Evolutionary conservation across 2,329 filamentous ascomycete species (phyloP), one percentile per base, ranked within the genome.

Genomic region (Rugonectria rugulosa): DNA sequence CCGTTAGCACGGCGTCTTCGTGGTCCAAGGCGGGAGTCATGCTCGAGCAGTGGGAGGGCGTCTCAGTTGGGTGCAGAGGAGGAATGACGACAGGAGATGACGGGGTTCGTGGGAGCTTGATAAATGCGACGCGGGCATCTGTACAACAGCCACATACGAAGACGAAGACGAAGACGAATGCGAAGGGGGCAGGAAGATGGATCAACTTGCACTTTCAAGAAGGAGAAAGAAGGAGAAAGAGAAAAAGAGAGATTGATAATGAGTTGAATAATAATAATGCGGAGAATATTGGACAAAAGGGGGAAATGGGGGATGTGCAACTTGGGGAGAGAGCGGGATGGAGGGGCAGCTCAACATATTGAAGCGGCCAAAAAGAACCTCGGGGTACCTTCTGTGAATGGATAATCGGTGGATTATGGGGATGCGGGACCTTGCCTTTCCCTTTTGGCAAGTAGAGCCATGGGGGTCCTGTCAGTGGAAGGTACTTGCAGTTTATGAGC

Each of bases 1-100:
- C 32, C 45, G 41, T 41, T 17, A 14, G 41, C 17, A 41, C 46
- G 26, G 57, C 56, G 38, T 68, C 63, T 46, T 67, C 65, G 40
- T 68, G 65, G 32, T 66, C 53, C 5, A 53, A 66, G 44, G 61
- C 63, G 52, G 65, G 65, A 36, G 65, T 65, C 64, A 67, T 67
- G 12, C n/a, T 32, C 12, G 12, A 29, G 7, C 7, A 29, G 12
- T 29, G 26, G 26, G 26, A 12, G 12, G 26, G 12, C 27, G 51
- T 47, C 15, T 47, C 37, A 20, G 45, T 41, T 47, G 40, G 34
- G 24, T 34, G 31, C 17, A n/a, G 26, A 29, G 21, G 19, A 20
- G 27, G n/a, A 10, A 23, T 19, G 47, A 43, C 36, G 37, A 26
- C 37, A 26, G 47, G 37, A 19, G 47, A 43, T 8, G 5, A 27